Percentiles rank a stretch among this genome's conserved stretches.
Conservation (phyloP, 768 basidiomycete genomes). For the Amanita molliuscula region DNA sequence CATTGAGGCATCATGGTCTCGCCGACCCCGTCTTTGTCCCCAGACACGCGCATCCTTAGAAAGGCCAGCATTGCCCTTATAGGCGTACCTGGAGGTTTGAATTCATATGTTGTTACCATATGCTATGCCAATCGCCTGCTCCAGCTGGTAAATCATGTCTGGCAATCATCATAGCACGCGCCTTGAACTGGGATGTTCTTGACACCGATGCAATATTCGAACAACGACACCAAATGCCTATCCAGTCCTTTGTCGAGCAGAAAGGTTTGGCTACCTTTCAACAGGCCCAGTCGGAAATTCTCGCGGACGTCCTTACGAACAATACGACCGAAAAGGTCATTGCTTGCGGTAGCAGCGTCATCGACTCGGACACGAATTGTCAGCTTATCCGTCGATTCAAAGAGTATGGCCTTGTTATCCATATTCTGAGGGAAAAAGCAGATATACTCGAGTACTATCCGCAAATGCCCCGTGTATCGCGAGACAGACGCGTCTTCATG, state of each 20-base stretch:
- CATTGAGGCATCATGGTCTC: background rate
- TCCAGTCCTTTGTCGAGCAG: conserved; percentile 47
- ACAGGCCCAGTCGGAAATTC: conserved; percentile 48
- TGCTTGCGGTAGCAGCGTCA: conserved; percentile 69
- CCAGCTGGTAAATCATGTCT: conserved; percentile 64
- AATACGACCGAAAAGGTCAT: conserved; percentile 47
- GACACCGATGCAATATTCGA: conserved; percentile 63
- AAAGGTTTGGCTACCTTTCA: conserved; percentile 69
- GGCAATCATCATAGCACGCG: conserved; percentile 49
- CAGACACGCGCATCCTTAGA: conserved; percentile 3
- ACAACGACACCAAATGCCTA: conserved; percentile 30
- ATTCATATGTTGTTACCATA: background rate
- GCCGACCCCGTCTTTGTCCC: background rate
- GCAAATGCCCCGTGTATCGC: conserved; percentile 11
- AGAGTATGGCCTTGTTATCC: conserved; percentile 51
- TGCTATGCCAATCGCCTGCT: background rate
- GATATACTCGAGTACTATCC: conserved; percentile 61
- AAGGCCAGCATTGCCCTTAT: conserved; percentile 43
- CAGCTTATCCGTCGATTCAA: conserved; percentile 42
- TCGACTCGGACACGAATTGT: conserved; percentile 59
- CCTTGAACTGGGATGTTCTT: conserved; percentile 45
- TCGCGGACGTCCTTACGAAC: conserved; percentile 43
- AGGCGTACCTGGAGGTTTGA: conserved; percentile 62
- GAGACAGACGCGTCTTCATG: conserved; percentile 60
- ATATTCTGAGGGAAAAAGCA: conserved; percentile 58